Conservation (phyloP, 2,329 filamentous ascomycete species). For the Aspergillus pseudonomiae region DNA sequence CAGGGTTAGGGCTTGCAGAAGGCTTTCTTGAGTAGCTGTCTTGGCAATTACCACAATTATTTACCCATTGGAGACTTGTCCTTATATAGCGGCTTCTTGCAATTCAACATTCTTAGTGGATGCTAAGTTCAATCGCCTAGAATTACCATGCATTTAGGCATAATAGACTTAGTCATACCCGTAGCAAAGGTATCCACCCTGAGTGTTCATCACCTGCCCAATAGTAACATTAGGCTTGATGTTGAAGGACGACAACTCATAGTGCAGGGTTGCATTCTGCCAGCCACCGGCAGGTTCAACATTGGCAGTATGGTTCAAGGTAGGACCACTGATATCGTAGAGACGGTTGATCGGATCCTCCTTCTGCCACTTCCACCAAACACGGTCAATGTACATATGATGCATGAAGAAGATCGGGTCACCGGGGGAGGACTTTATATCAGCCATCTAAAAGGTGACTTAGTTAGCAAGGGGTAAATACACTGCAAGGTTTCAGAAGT, state of each 20-base stretch:
- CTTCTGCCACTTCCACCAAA: slow-evolving; percentile 15
- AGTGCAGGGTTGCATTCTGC: slow-evolving; percentile 12
- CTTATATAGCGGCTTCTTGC: no score
- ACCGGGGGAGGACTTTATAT: slow-evolving; percentile 14
- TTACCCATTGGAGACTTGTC: no score
- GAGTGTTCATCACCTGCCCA: slow-evolving; percentile 13
- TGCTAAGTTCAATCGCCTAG: neutral
- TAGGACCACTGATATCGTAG: slow-evolving; percentile 12
- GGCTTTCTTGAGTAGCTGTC: no score
- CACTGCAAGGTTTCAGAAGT: fast-evolving
- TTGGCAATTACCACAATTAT: neutral
- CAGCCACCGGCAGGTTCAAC: slow-evolving; percentile 10
- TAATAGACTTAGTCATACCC: neutral
- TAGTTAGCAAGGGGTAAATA: neutral
- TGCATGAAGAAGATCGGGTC: slow-evolving; percentile 16
- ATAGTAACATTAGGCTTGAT: slow-evolving; percentile 14
- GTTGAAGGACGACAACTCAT: slow-evolving; percentile 8
- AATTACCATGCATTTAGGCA: neutral
- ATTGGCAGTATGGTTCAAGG: slow-evolving; percentile 12
- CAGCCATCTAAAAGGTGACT: neutral
- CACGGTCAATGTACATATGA: slow-evolving; percentile 12
- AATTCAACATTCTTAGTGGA: neutral
- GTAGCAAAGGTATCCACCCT: slow-evolving; percentile 15
- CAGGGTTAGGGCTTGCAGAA: no score
- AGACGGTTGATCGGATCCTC: slow-evolving; percentile 9